phyloP scores from a whole-genome alignment of 2,329 filamentous ascomycete genomes.

The Xylaria sp. region DNA sequence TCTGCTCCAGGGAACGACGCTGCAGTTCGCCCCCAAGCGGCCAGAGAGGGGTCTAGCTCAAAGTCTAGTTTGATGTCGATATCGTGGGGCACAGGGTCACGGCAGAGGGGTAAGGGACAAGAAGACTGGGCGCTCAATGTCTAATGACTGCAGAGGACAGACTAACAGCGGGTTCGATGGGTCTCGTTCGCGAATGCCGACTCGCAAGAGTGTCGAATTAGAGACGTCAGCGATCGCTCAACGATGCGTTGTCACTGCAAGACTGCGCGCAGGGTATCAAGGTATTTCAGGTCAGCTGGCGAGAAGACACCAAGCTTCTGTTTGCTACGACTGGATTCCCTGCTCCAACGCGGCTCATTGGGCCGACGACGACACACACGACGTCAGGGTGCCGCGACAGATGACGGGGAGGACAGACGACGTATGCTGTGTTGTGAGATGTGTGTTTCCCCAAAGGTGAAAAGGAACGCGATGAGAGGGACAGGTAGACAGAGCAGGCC shows the following conservation, averaged over 20 bases:
- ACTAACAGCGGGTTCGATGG: constrained; percentile 21
- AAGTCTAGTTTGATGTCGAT: constrained; percentile 13
- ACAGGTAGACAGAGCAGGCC: neutral
- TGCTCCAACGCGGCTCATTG: constrained; percentile 33
- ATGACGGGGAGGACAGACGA: constrained; percentile 14
- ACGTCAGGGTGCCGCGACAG: constrained; percentile 26
- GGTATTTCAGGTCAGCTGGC: constrained; percentile 42
- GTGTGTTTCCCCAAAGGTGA: constrained; percentile 15
- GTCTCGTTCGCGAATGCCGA: constrained; percentile 21
- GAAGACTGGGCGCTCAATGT: constrained; percentile 8
- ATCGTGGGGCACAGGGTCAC: constrained; percentile 35
- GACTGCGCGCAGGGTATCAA: constrained; percentile 24
- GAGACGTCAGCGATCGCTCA: constrained; percentile 27
- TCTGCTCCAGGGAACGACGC: constrained; percentile 14
- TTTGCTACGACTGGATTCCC: constrained; percentile 29
- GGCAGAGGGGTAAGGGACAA: constrained; percentile 25
- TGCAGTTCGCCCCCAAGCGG: constrained; percentile 8
- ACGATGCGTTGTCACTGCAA: constrained; percentile 48
- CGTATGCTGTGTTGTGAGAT: constrained; percentile 22
- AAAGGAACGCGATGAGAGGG: neutral
- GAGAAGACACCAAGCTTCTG: constrained; percentile 20
- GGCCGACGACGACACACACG: constrained; percentile 17
- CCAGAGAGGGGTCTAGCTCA: constrained; percentile 29
- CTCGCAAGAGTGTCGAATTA: constrained; percentile 18
- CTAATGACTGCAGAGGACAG: neutral